These are phyloP conservation scores for Themeda triandra DNA, from an alignment of 176 grass and related monocot species.

Conservation along the genomic window DNA sequence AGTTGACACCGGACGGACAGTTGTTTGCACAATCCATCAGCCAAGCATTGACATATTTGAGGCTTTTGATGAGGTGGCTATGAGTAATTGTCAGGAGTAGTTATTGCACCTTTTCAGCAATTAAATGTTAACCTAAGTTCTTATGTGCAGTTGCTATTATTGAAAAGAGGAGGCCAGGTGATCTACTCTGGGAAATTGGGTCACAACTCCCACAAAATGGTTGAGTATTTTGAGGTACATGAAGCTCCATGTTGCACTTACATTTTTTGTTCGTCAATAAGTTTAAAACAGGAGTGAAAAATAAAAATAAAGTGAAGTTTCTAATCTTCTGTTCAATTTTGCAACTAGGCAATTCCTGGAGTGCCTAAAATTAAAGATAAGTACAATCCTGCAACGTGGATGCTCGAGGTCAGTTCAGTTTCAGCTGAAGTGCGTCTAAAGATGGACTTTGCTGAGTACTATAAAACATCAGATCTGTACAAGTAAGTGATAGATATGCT, in stretches of 20 bases:
- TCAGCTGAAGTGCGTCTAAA: conserved; percentile 75
- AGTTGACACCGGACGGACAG: conserved; percentile 92
- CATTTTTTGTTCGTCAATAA: background rate
- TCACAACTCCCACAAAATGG: conserved; percentile 78
- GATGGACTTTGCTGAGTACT: conserved; percentile 83
- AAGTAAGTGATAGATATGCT: conserved; percentile 47
- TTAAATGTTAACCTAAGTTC: background rate
- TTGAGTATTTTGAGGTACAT: conserved; percentile 91
- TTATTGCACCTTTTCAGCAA: background rate
- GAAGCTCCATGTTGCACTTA: background rate
- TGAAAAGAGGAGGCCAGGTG: conserved; percentile 99
- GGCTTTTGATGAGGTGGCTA: conserved; percentile 88
- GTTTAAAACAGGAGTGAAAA: background rate
- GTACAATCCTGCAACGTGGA: conserved; percentile 97
- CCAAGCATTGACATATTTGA: conserved; percentile 99
- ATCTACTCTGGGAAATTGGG: conserved; percentile 89
- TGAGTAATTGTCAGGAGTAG: background rate
- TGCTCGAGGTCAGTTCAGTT: conserved; percentile 94
- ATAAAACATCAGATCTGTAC: conserved; percentile 69
- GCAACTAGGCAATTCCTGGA: conserved; percentile 80
- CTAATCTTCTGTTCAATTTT: conserved; percentile 24
- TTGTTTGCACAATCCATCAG: conserved; percentile 99
- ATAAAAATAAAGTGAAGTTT: background rate
- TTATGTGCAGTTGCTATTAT: conserved; percentile 60
- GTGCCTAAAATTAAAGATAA: conserved; percentile 93